These are phyloP conservation scores for Apostasia ramifera DNA, from an alignment of 106 monocot species.

Conservation along the genomic window DNA sequence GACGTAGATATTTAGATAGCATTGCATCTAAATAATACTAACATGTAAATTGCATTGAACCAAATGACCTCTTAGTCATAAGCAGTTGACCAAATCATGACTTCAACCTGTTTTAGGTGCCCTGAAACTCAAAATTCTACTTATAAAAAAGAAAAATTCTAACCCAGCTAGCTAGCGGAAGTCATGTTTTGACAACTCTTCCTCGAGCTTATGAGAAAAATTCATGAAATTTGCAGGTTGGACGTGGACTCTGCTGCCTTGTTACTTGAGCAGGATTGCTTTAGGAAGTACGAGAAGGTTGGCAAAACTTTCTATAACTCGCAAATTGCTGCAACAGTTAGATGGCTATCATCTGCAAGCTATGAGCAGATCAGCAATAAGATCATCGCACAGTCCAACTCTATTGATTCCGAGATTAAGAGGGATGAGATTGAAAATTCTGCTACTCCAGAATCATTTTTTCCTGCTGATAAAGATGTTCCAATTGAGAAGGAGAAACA, in stretches of 20 bases:
- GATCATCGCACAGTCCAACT: slow-evolving; percentile 12
- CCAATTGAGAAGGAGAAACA: slow-evolving; percentile 3
- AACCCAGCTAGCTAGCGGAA: too few relatives aligned
- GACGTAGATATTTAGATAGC: too few relatives aligned
- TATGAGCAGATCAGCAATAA: slow-evolving; percentile 43
- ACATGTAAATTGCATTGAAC: too few relatives aligned
- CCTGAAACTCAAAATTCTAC: too few relatives aligned
- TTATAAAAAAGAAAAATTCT: too few relatives aligned
- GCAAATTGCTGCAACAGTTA: slow-evolving; percentile 64
- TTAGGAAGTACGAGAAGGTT: slow-evolving; percentile 60
- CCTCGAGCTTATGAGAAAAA: slow-evolving; percentile 1
- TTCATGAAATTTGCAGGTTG: slow-evolving; percentile 22
- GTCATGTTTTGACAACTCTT: too few relatives aligned
- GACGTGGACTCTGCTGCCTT: slow-evolving; percentile 26
- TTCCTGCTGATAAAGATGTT: background rate
- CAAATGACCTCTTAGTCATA: too few relatives aligned
- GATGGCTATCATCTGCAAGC: slow-evolving; percentile 68
- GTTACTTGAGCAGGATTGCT: slow-evolving; percentile 77
- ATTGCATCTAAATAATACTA: too few relatives aligned
- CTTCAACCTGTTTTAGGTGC: too few relatives aligned
- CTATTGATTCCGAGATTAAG: background rate
- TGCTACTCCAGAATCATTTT: background rate
- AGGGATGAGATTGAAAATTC: slow-evolving; percentile 1
- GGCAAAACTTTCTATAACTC: slow-evolving; percentile 88
- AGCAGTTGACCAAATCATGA: too few relatives aligned